Conservation (phyloP, 345 rosid species). For the Barbarea vulgaris region DNA sequence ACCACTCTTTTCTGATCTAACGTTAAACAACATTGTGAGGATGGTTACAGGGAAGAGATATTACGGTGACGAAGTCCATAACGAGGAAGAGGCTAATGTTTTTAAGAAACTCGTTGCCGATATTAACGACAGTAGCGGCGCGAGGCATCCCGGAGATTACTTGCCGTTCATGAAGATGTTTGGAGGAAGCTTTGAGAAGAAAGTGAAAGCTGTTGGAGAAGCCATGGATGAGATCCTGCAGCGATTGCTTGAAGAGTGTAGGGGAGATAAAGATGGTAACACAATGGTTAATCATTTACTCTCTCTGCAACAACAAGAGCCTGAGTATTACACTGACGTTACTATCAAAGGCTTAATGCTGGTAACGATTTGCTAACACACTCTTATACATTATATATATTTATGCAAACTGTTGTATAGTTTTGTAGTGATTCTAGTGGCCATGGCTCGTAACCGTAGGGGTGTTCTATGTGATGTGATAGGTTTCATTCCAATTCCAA, state of each 20-base stretch:
- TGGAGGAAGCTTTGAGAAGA: constrained; percentile 40
- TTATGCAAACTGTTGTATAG: neutral
- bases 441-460: too few species aligned
- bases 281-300: constrained; percentile 64
- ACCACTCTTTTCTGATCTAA: constrained; percentile 30
- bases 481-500: neutral
- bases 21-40: constrained; percentile 44
- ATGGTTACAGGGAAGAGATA: constrained; percentile 63
- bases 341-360: constrained; percentile 58
- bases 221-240: too few species aligned
- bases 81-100: constrained; percentile 45
- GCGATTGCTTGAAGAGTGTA: constrained; percentile 49
- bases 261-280: constrained; percentile 34
- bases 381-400: too few species aligned
- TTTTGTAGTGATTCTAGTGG: neutral
- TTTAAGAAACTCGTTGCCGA: constrained; percentile 41
- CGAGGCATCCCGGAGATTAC: constrained; percentile 43
- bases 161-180: constrained; percentile 47
- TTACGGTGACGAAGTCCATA: constrained; percentile 47
- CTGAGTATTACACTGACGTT: constrained; percentile 52
- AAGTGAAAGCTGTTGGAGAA: constrained; percentile 35
- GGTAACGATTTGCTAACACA: constrained; percentile 18
- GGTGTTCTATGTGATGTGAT: too few species aligned
- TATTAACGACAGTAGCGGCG: constrained; percentile 6
- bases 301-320: constrained; percentile 49